Evolutionary conservation across 768 basidiomycete species (phyloP).

Genomic region (Grammothele lineata): DNA sequence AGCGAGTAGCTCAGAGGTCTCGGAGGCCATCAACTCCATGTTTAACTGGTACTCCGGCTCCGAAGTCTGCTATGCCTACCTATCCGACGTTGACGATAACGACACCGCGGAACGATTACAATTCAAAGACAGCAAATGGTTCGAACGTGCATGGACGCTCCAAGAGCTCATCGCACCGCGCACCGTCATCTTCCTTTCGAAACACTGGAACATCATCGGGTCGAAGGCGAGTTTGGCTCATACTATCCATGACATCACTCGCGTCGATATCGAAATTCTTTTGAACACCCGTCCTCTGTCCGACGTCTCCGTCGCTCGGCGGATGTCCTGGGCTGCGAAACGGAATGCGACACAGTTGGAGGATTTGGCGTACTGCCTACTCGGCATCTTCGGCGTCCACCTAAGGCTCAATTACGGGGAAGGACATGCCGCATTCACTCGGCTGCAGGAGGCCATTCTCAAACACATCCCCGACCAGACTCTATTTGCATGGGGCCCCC

Average conservation of each 20-base stretch:
- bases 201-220: background rate
- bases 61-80: too few species aligned
- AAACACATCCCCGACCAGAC: too few species aligned
- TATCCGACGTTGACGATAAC: too few species aligned
- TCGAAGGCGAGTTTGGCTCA: background rate
- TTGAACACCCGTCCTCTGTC: background rate
- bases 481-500: too few species aligned
- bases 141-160: background rate
- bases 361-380: background rate
- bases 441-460: too few species aligned
- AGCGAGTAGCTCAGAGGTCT: too few species aligned
- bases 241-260: background rate
- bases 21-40: too few species aligned
- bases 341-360: background rate
- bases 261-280: background rate
- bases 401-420: background rate
- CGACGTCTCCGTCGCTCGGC: background rate
- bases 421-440: too few species aligned
- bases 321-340: constrained; percentile 1
- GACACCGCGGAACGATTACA: too few species aligned
- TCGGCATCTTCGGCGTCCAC: constrained; percentile 1
- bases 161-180: background rate
- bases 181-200: background rate
- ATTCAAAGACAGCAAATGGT: background rate
- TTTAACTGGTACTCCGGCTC: too few species aligned